Base-by-base conservation (phyloP, 345 rosid genomes). In the Melaleuca alternifolia region DNA sequence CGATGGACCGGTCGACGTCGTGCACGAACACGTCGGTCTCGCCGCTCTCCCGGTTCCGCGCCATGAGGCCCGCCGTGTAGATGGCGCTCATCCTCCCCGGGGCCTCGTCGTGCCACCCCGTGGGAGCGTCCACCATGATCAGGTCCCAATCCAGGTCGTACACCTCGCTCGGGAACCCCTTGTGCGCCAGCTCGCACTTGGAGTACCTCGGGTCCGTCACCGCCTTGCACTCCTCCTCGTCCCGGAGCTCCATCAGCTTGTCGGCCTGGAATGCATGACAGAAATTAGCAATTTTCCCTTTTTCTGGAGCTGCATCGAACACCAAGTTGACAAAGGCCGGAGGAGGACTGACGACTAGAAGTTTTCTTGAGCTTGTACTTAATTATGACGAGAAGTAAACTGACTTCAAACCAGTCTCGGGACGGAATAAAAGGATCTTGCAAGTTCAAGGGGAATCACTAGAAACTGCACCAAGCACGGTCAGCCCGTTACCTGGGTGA, bases 61-160 rank as follows among this genome's bases (percentile, higher is more conserved):
- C 96, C 88, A 97, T 90, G 91, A 97, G 84, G 84, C 98, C 98
- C 21, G 98, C 98, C 6, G 96, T 94, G 88, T 94, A 97, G 8
- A 96, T 95, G 14, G 98, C 98, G 6, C 88, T 88, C 99, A 97
- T 96, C 87, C 99, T 85, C 89, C 99, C 98, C 11, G 98, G 99
- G 15, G 99, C 95, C 50, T 89, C 93, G 18, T 93, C 93, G 28
- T 93, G 92, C 83, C 92, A 97, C 88, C 98, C 99, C 0, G 99
- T 97, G 0, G 99, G 98, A 24, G 99, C 98, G 82, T 97, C 98
- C 84, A 96, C 97, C 98, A 97, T 97, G 52, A 96, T 97, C 91
- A 97, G 51, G 90, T 97, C 98, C 99, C 99, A 97, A 56, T 92
- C 95, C 11, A 65, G 46, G 13, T 94, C 95, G 83, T 96, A 96